Percentiles rank a stretch among this genome's conserved stretches.
These are phyloP conservation scores for Ophiostoma perfectum DNA, from an alignment of 2,329 filamentous ascomycete genomes.

Conservation along the genomic window DNA sequence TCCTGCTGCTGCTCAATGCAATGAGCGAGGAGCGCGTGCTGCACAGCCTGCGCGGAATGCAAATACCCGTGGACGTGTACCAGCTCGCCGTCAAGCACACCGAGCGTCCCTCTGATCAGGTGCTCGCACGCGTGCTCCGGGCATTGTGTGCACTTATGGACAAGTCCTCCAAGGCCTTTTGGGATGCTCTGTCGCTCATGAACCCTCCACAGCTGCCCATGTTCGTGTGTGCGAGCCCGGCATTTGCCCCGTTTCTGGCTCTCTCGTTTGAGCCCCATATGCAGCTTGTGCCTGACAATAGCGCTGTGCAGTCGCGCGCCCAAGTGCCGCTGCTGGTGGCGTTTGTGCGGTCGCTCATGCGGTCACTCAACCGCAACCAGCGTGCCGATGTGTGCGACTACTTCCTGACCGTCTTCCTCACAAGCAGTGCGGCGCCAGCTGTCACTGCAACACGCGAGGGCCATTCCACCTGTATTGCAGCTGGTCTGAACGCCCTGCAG, in stretches of 20 bases:
- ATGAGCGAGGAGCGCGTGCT: constrained; percentile 70
- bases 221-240: constrained; percentile 68
- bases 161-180: constrained; percentile 74
- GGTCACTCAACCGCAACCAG: constrained; percentile 63
- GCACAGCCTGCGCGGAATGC: constrained; percentile 71
- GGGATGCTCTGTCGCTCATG: constrained; percentile 79
- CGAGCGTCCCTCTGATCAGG: constrained; percentile 47
- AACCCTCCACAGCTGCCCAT: constrained; percentile 78
- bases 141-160: constrained; percentile 66
- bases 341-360: constrained; percentile 74
- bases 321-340: constrained; percentile 53
- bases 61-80: constrained; percentile 69
- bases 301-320: not conserved
- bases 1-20: constrained; percentile 66
- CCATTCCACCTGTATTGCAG: constrained; percentile 56
- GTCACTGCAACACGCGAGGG: constrained; percentile 54
- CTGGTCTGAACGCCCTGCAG: constrained; percentile 57
- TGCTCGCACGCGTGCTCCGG: constrained; percentile 64
- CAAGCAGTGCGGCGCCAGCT: constrained; percentile 27
- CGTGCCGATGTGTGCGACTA: constrained; percentile 74
- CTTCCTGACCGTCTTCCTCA: constrained; percentile 68
- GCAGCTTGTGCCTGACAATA: constrained; percentile 30
- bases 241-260: constrained; percentile 55
- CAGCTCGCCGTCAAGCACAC: constrained; percentile 52
- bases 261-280: constrained; percentile 54